Percentiles rank a stretch among this genome's conserved stretches.
Evolutionary conservation across 106 monocot genomes (phyloP).

Genomic region (Dendrobium chrysotoxum): DNA sequence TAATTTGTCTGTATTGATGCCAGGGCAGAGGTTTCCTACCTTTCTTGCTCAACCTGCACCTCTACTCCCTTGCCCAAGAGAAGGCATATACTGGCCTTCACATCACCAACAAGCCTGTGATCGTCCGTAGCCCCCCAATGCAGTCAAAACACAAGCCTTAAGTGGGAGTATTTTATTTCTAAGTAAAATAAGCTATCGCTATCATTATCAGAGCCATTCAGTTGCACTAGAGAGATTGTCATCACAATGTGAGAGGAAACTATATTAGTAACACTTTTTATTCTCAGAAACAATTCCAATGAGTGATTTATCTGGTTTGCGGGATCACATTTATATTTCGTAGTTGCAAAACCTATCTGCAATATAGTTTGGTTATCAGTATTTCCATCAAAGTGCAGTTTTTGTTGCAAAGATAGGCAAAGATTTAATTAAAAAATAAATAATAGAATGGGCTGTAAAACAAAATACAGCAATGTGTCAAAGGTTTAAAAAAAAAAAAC

Average conservation of each 20-base stretch:
- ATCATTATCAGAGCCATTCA: not conserved
- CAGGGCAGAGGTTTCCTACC: conserved; percentile 71
- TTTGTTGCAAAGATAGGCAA: no score
- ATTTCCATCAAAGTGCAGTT: no score
- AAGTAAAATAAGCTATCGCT: not conserved
- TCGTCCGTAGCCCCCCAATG: conserved; percentile 3
- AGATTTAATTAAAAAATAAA: no score
- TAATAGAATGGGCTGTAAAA: no score
- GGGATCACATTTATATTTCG: not conserved
- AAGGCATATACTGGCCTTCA: conserved; percentile 64
- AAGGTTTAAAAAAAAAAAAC: no score
- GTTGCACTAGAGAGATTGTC: not conserved
- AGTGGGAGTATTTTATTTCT: not conserved
- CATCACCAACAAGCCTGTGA: conserved; percentile 31
- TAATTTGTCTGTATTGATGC: conserved; percentile 77
- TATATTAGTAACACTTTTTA: not conserved
- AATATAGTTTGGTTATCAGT: no score
- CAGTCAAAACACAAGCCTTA: not conserved
- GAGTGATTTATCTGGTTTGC: not conserved
- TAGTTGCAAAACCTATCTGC: no score
- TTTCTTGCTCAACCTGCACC: conserved; percentile 81
- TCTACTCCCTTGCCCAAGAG: conserved; percentile 73
- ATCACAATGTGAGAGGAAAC: not conserved
- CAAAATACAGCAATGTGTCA: no score
- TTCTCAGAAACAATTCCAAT: not conserved